Evolutionary conservation across 192 early-diverging fungal species (phyloP), one percentile per base, ranked within the genome.

Genomic region (Obelidium mucronatum): DNA sequence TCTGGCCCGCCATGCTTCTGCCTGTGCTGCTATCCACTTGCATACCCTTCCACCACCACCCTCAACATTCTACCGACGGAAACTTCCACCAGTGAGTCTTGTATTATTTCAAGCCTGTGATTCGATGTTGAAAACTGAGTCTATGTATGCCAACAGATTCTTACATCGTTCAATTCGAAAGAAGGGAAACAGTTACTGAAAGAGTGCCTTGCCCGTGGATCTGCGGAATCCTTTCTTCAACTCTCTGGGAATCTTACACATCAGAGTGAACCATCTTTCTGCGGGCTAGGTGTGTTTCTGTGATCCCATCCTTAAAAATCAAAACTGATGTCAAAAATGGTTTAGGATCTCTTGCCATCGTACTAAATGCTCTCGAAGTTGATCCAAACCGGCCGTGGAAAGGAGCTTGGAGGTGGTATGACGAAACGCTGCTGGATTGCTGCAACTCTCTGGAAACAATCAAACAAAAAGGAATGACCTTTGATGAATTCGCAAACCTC

Each of bases 371-470:
- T 2, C 84, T 98, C 37, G 92, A 94, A 68, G 93, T 98, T 13
- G 95, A 97, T 76, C 95, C 95, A 1, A 83, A 91, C 15, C 84
- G 90, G 39, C 84, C 84, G 17, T 98, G 96, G 96, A 97, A 97
- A 81, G 96, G 96, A 24, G 93, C 93, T 2, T 98, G 96, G 96
- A 81, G 93, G 39, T 96, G 93, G 93, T 94, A 92, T 62, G 78
- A 67, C 30, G 87, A 89, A 66, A 79, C 79, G 15, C 83, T 89
- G 82, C 78, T 89, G 26, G 81, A 85, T 44, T 85, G 85, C 69
- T 82, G 79, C 63, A 39, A 61, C 4, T 80, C 85, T 26, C 56
- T 87, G 28, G 91, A 94, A 30, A 86, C 92, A 28, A 87, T 97
- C 73, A 91, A 91, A 59, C 83, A 89, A 30, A 91, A 90, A 70